Conservation (phyloP, 73 alveolate species). For the Tetrahymena elliotti region DNA sequence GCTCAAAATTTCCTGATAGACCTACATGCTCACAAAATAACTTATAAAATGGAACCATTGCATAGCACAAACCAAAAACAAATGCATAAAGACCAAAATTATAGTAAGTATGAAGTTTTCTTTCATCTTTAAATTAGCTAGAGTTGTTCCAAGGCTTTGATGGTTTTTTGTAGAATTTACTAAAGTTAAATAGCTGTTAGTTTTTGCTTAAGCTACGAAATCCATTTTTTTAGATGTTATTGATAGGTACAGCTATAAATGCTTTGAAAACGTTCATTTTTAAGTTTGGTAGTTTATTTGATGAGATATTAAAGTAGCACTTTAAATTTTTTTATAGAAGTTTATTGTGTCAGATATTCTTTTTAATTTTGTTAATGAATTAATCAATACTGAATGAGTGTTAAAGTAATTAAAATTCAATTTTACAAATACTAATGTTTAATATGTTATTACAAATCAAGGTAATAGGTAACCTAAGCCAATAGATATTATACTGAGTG, state of each 20-base stretch:
- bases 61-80: slow-evolving; percentile 35
- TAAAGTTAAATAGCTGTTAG: background rate
- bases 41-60: slow-evolving; percentile 40
- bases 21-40: slow-evolving; percentile 43
- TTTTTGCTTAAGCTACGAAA: background rate
- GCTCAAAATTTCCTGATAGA: slow-evolving; percentile 20
- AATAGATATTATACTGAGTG: background rate
- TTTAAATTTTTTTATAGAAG: background rate
- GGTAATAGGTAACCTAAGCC: background rate
- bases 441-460: too few relatives aligned
- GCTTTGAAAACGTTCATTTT: background rate
- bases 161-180: background rate
- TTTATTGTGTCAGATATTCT: background rate
- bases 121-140: slow-evolving; percentile 9
- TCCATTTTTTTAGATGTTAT: background rate
- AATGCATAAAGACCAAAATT: slow-evolving; percentile 30
- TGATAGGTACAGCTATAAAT: background rate
- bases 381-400: background rate
- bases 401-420: background rate
- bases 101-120: slow-evolving; percentile 18
- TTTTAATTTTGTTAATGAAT: background rate
- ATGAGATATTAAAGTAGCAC: background rate
- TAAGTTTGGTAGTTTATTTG: background rate
- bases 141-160: background rate
- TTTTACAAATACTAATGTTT: background rate